These are phyloP conservation scores for Tolypocladium amazonense DNA, from an alignment of 2,329 filamentous ascomycete species.

Conservation along the genomic window DNA sequence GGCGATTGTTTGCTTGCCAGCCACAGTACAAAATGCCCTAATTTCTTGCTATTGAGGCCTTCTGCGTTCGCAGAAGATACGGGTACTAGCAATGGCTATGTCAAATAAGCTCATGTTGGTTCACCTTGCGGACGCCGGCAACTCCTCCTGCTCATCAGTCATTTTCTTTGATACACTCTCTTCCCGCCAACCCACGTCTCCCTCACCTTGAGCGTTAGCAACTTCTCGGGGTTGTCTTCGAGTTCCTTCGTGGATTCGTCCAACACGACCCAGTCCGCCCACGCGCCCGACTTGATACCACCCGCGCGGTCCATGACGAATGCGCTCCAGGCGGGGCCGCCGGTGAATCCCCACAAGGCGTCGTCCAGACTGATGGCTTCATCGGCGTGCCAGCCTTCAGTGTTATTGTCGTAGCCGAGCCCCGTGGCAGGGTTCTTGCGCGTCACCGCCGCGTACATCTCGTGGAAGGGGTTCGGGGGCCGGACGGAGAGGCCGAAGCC, in stretches of 20 bases:
- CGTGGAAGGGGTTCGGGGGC: conserved; percentile 55
- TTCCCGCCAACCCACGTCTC: conserved; percentile 60
- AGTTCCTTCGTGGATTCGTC: conserved; percentile 49
- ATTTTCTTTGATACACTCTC: conserved; percentile 27
- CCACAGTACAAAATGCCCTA: not conserved
- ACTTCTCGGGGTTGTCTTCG: conserved; percentile 35
- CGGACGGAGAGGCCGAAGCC: conserved; percentile 69
- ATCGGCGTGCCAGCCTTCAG: conserved; percentile 46
- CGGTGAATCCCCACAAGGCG: conserved; percentile 52
- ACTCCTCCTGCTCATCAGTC: not conserved
- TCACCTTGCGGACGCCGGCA: no score
- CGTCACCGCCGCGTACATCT: conserved; percentile 58
- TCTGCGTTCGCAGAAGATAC: not conserved
- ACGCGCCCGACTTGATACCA: conserved; percentile 46
- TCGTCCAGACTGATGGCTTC: conserved; percentile 49
- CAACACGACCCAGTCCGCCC: conserved; percentile 63
- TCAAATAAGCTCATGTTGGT: no score
- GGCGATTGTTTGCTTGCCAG: not conserved
- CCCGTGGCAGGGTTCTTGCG: conserved; percentile 48
- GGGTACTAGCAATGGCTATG: no score
- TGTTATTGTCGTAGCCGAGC: conserved; percentile 32
- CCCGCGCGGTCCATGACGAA: conserved; percentile 51
- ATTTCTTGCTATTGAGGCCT: not conserved
- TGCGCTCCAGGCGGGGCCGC: conserved; percentile 45
- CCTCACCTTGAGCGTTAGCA: conserved; percentile 43